Evolutionary conservation across 2,329 filamentous ascomycete genomes (phyloP), one percentile per base, ranked within the genome.

Genomic region (Beauveria pseudobassiana): DNA sequence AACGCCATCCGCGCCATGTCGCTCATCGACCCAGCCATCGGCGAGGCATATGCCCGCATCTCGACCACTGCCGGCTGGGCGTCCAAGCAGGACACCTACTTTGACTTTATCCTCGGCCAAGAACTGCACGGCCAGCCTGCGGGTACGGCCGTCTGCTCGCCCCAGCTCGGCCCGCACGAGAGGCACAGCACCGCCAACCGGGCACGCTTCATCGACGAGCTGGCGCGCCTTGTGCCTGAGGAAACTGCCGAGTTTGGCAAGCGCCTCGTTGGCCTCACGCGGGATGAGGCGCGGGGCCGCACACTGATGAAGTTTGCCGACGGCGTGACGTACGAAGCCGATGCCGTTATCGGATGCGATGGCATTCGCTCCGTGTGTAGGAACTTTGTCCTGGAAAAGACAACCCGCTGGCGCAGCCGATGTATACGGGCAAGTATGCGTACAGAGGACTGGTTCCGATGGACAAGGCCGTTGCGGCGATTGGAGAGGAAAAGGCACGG

Each of bases 321-420:
- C 45, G 76, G 76, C 0, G 73, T 74, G 0, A 72, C 69, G 0
- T 75, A 72, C 2, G 64, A 69, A 8, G 74, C 76, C 4, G 74
- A 76, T 28, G 75, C 71, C 0, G 59, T 86, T 0, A 73, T 89
- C 51, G 86, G 83, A 0, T 87, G 84, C 65, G 86, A 89, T 69
- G 86, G 86, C 0, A 86, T 88, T 67, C 87, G 87, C 69, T 84
- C 81, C 9, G 73, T 74, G 18, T 77, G 81, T 1, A 72, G 84
- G 1, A 68, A 78, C 34, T 68, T 82, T 7, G 70, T 87, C 9
- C 71, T 85, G 0, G 80, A 0, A 67, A 73, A 1, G 67, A 72
- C 18, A 62, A 71, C 70, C 76, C 59, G 67, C 77, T 28, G 54
- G 75, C 58, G 67, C 79, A 1, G 66, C 75, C 72, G 0, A 63